A percentile compares a stretch with the other conserved stretches of the same genome.
Conservation (phyloP, 2,329 filamentous ascomycete genomes). For the Pseudogymnoascus sp. region DNA sequence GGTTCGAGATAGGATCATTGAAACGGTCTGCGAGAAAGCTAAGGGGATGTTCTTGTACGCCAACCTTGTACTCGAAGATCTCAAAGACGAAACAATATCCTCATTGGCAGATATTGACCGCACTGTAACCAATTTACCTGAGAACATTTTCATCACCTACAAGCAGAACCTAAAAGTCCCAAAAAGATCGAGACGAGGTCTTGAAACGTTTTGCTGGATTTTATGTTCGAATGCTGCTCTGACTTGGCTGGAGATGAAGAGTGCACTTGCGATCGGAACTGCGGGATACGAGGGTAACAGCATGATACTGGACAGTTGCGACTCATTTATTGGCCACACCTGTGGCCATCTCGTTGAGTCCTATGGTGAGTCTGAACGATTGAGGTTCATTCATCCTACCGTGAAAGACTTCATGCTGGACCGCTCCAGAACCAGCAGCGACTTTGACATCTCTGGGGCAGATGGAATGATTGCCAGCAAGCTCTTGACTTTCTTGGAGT, state of each 20-base stretch:
- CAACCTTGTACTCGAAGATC: slow-evolving; percentile 5
- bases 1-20: background rate
- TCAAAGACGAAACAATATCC: slow-evolving; percentile 2
- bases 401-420: slow-evolving; percentile 6
- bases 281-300: background rate
- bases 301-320: slow-evolving; percentile 1
- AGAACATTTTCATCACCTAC: background rate
- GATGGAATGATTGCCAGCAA: slow-evolving; percentile 3
- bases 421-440: background rate
- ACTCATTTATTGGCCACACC: background rate
- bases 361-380: background rate
- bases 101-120: background rate
- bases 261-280: background rate
- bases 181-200: background rate
- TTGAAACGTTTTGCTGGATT: slow-evolving; percentile 8
- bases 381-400: slow-evolving; percentile 8
- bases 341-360: slow-evolving; percentile 8
- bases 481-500: slow-evolving; percentile 7
- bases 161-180: background rate
- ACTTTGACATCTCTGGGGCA: background rate
- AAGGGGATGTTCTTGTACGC: slow-evolving; percentile 10
- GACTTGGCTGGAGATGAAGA: slow-evolving; percentile 9
- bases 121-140: background rate
- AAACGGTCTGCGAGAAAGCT: background rate
- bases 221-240: background rate